phyloP scores from a whole-genome alignment of 2,329 filamentous ascomycete species.

The Pezicula rhizophila region DNA sequence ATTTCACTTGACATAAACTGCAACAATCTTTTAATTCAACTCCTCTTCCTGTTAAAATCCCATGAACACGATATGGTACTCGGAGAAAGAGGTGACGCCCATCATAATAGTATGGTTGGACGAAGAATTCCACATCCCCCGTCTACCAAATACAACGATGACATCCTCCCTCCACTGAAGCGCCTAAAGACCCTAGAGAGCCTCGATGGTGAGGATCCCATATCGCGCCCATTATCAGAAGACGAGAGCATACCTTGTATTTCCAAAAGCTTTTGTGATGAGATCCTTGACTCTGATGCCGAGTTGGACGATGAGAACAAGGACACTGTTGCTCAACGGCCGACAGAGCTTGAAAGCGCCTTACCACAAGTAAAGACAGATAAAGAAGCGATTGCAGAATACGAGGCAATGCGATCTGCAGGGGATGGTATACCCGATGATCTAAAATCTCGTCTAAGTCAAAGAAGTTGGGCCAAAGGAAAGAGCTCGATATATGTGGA shows the following conservation, averaged over 20 bases:
- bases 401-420: constrained; percentile 55
- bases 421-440: constrained; percentile 31
- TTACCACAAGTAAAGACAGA: constrained; percentile 63
- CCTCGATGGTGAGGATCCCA: constrained; percentile 16
- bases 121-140: constrained; percentile 18
- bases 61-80: constrained; percentile 17
- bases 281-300: constrained; percentile 33
- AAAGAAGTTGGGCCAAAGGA: constrained; percentile 64
- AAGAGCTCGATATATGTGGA: constrained; percentile 93
- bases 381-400: constrained; percentile 70
- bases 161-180: constrained; percentile 19
- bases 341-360: constrained; percentile 66
- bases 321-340: constrained; percentile 28
- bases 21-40: not conserved
- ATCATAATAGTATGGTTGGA: constrained; percentile 19
- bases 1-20: not conserved
- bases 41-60: not conserved
- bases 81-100: constrained; percentile 5
- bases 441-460: constrained; percentile 44
- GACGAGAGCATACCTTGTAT: constrained; percentile 8
- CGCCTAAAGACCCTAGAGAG: constrained; percentile 22
- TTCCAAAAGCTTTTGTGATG: constrained; percentile 16
- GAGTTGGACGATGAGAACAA: constrained; percentile 24
- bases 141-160: constrained; percentile 20
- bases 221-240: constrained; percentile 19